Percentiles rank a stretch among this genome's conserved stretches.
Conservation (phyloP, 2,329 filamentous ascomycete species). For the Calonectria pseudoturangicola region DNA sequence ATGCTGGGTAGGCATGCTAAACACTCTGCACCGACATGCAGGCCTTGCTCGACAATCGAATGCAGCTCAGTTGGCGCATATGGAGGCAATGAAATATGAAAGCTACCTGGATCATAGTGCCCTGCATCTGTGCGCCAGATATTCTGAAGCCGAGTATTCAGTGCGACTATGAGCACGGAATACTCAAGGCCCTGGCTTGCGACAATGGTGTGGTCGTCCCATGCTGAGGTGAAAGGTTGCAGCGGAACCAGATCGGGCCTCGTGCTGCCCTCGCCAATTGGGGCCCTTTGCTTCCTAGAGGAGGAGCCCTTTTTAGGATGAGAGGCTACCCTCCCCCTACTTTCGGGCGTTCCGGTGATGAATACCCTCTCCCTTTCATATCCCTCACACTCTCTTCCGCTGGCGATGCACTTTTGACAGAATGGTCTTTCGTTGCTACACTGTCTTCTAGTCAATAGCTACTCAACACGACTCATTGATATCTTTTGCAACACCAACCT, state of each 20-base stretch:
- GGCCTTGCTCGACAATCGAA: conserved; percentile 59
- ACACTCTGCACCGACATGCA: conserved; percentile 66
- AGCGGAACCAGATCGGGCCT: conserved; percentile 58
- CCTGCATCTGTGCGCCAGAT: conserved; percentile 56
- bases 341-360: conserved; percentile 75
- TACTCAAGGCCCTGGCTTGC: conserved; percentile 61
- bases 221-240: conserved; percentile 69
- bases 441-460: conserved; percentile 58
- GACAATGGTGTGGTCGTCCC: conserved; percentile 68
- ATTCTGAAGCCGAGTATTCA: conserved; percentile 65
- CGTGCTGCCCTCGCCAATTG: conserved; percentile 47
- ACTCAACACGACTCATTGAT: background rate
- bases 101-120: conserved; percentile 49
- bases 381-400: conserved; percentile 75
- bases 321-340: conserved; percentile 73
- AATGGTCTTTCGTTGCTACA: conserved; percentile 77
- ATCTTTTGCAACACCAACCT: conserved; percentile 63
- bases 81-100: conserved; percentile 62
- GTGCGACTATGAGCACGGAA: conserved; percentile 65
- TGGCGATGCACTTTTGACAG: conserved; percentile 76
- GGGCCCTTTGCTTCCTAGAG: conserved; percentile 58
- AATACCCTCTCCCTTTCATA: conserved; percentile 79
- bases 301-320: conserved; percentile 68
- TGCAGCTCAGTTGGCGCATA: conserved; percentile 63
- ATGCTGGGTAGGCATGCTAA: conserved; percentile 63